A percentile compares a stretch with the other conserved stretches of the same genome.
Evolutionary conservation across 805 yeast genomes (phyloP).

Genomic region (Yarrowia osloensis): DNA sequence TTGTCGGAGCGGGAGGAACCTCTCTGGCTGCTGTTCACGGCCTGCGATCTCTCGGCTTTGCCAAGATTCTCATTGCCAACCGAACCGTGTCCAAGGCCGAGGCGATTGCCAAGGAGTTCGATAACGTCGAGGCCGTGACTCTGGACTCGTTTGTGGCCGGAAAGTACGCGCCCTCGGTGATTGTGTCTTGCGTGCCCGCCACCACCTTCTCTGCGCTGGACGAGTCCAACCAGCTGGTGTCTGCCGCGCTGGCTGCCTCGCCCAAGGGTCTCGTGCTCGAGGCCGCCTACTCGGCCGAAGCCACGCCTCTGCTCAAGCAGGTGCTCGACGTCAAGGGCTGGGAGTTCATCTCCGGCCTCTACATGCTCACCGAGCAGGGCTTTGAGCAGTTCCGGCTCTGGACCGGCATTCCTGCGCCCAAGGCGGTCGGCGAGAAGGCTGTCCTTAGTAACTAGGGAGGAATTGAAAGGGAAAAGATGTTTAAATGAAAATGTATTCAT

Average conservation of each 20-base stretch:
- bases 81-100: constrained; percentile 70
- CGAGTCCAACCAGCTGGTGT: constrained; percentile 49
- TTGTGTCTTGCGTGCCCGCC: constrained; percentile 83
- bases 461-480: no score
- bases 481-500: no score
- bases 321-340: constrained; percentile 66
- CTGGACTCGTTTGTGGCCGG: constrained; percentile 47
- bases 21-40: constrained; percentile 94
- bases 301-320: constrained; percentile 81
- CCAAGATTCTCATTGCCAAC: constrained; percentile 73
- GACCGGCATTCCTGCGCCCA: constrained; percentile 48
- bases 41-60: constrained; percentile 73
- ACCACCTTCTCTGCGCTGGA: constrained; percentile 62
- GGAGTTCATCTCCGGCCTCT: constrained; percentile 87
- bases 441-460: constrained; percentile 25
- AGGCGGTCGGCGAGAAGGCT: constrained; percentile 34
- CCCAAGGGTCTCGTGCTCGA: constrained; percentile 58
- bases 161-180: constrained; percentile 53
- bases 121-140: constrained; percentile 62
- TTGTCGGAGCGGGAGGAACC: constrained; percentile 98
- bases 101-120: constrained; percentile 62
- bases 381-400: constrained; percentile 80
- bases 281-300: constrained; percentile 90
- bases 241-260: constrained; percentile 46
- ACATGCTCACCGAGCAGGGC: constrained; percentile 93